Evolutionary conservation across 306 rosid genomes (phyloP).

Genomic region (Begonia fuchsioides): DNA sequence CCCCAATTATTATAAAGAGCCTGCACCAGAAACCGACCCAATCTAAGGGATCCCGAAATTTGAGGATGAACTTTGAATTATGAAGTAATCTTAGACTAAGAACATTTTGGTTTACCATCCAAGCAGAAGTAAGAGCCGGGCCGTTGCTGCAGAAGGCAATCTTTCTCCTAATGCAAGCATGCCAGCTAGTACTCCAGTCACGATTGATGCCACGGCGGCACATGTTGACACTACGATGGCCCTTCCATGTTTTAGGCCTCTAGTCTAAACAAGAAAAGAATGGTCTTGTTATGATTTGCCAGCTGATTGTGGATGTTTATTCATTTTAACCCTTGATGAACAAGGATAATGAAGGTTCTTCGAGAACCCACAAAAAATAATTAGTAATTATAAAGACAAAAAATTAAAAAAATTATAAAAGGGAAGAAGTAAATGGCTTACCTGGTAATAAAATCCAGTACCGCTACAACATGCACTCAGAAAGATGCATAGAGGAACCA

Average conservation of each 20-base stretch:
- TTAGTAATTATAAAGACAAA: background rate
- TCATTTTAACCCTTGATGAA: background rate
- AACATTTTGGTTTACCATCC: slow-evolving; percentile 66
- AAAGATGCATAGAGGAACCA: slow-evolving; percentile 68
- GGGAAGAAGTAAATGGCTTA: slow-evolving; percentile 13
- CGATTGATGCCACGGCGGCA: slow-evolving; percentile 92
- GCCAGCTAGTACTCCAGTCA: slow-evolving; percentile 92
- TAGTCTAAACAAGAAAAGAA: slow-evolving; percentile 37
- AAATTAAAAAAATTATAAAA: background rate
- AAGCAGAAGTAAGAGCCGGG: slow-evolving; percentile 61
- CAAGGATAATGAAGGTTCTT: background rate
- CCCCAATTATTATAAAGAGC: too few relatives aligned
- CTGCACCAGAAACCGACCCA: too few relatives aligned
- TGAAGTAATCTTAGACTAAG: too few relatives aligned
- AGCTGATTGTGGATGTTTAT: background rate
- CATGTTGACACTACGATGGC: slow-evolving; percentile 88
- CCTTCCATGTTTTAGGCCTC: slow-evolving; percentile 91
- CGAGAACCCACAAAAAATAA: background rate
- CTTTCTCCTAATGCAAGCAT: slow-evolving; percentile 95
- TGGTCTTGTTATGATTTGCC: background rate
- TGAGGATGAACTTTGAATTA: too few relatives aligned
- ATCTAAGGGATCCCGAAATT: too few relatives aligned
- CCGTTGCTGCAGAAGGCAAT: slow-evolving; percentile 74
- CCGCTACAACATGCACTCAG: slow-evolving; percentile 66
- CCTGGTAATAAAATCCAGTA: slow-evolving; percentile 91